Evolutionary conservation across 306 rosid genomes (phyloP), one percentile per base, ranked within the genome.

Genomic region (Sicyos baderoa): DNA sequence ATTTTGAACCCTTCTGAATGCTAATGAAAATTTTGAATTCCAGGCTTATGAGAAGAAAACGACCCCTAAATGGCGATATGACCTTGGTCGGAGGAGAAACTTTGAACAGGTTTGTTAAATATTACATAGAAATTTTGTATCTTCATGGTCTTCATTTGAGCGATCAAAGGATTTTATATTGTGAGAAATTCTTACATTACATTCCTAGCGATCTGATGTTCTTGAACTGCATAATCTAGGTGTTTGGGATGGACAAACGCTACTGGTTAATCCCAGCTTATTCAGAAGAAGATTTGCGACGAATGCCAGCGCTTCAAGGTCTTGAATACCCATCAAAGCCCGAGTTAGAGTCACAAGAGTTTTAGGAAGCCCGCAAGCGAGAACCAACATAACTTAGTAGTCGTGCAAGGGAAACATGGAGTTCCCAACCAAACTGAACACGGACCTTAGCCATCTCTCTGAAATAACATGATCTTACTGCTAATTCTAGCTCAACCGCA

Each of bases 41-140:
- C 85, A 94, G 99, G 99, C 99, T 5, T 94, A 94, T 76, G 99
- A 94, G 85, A 90, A 94, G 88, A 88, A 94, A 80, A 87, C 90
- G 22, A 79, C 96, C 63, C 92, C 92, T 29, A 90, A 94, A 83
- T 94, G 99, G 99, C 96, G 90, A 42, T 94, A 88, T 70, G 97
- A 94, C 77, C 97, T 94, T 70, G 97, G 99, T 58, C 95, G 90
- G 51, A 83, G 89, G 53, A 94, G 81, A 84, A 94, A 94, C 77
- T 94, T 90, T 71, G 99, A 94, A 74, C 99, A 94, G 99, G 99
- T 94, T 6, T n/a, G 75, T 72, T 51, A 48, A 48, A 42, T 2
- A 10, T 5, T 42, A 40, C 45, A 40, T 7, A 7, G 8, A 40
- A 40, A 40, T 40, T 40, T 40, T 40, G 10, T 40, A 7, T 40